Evolutionary conservation across 2,329 filamentous ascomycete genomes (phyloP).

Genomic region (Helminthosporium solani): DNA sequence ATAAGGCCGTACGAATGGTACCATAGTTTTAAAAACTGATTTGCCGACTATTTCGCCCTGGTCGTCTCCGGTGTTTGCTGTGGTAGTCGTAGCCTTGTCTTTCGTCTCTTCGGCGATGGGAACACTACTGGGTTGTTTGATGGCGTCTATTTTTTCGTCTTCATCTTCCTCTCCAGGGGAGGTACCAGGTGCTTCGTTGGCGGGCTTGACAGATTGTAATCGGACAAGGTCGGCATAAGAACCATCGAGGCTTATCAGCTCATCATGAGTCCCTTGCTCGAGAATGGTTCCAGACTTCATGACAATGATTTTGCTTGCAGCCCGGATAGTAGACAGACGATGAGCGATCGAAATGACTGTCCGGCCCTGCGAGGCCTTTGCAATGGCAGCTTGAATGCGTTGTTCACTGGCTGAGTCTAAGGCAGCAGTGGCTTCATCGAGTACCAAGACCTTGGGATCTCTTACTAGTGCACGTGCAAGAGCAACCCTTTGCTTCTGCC

Average conservation of each 20-base stretch:
- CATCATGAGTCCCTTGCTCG: conserved; percentile 40
- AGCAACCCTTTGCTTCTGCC: conserved; percentile 61
- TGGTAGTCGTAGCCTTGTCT: background rate
- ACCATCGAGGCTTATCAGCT: conserved; percentile 38
- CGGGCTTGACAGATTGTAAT: conserved; percentile 48
- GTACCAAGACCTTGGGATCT: conserved; percentile 58
- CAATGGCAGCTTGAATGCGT: conserved; percentile 51
- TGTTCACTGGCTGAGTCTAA: conserved; percentile 61
- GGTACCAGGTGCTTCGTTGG: conserved; percentile 21
- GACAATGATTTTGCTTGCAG: conserved; percentile 42
- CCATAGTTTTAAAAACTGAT: conserved; percentile 34
- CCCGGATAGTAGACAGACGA: conserved; percentile 40
- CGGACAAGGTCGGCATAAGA: conserved; percentile 53
- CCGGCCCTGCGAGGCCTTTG: conserved; percentile 33
- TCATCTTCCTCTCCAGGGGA: conserved; percentile 20
- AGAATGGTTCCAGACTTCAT: conserved; percentile 41
- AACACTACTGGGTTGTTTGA: conserved; percentile 21
- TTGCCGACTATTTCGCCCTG: conserved; percentile 22
- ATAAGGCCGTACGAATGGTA: conserved; percentile 48
- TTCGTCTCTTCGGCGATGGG: conserved; percentile 12
- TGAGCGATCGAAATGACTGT: conserved; percentile 44
- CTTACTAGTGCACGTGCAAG: conserved; percentile 58
- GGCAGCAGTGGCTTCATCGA: conserved; percentile 64
- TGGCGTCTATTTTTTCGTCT: conserved; percentile 23
- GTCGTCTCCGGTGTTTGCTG: conserved; percentile 6